Evolutionary conservation across 2,329 filamentous ascomycete genomes (phyloP).

Genomic region (Davidsoniella neocaledoniae): DNA sequence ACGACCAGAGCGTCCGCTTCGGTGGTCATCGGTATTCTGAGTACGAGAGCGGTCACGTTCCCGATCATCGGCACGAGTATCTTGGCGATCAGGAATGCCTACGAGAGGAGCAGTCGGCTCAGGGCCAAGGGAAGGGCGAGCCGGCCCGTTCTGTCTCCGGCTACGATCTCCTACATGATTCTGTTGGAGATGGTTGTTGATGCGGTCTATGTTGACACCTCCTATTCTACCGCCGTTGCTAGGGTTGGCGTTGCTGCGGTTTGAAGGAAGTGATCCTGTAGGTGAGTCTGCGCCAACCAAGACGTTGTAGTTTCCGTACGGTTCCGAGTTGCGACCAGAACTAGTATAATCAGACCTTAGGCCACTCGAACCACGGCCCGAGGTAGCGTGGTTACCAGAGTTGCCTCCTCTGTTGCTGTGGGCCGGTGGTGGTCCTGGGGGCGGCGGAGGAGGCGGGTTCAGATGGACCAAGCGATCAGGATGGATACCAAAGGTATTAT

Average conservation of each 20-base stretch:
- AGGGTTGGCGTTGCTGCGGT: neutral
- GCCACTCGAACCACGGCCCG: no score
- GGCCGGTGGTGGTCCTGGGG: neutral
- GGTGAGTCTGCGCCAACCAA: neutral
- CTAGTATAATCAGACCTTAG: neutral
- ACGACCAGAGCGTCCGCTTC: constrained; percentile 27
- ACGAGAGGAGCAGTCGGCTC: constrained; percentile 2
- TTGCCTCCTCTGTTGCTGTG: constrained; percentile 1
- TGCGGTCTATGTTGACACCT: constrained; percentile 33
- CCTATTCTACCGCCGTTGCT: neutral
- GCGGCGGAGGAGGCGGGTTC: neutral
- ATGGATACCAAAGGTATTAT: constrained; percentile 2
- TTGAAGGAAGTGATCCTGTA: neutral
- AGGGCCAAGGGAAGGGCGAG: constrained; percentile 1
- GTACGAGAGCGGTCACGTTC: constrained; percentile 18
- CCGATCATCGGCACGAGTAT: constrained; percentile 20
- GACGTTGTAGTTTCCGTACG: neutral
- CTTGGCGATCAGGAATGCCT: constrained; percentile 14
- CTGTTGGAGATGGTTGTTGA: constrained; percentile 41
- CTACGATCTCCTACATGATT: constrained; percentile 20
- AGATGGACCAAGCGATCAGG: constrained; percentile 8
- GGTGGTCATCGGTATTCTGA: constrained; percentile 22
- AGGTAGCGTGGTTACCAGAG: neutral
- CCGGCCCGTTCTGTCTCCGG: constrained; percentile 3
- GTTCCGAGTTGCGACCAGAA: neutral